These are phyloP conservation scores for Lactarius psammicola DNA, from an alignment of 768 basidiomycete species.

Conservation along the genomic window DNA sequence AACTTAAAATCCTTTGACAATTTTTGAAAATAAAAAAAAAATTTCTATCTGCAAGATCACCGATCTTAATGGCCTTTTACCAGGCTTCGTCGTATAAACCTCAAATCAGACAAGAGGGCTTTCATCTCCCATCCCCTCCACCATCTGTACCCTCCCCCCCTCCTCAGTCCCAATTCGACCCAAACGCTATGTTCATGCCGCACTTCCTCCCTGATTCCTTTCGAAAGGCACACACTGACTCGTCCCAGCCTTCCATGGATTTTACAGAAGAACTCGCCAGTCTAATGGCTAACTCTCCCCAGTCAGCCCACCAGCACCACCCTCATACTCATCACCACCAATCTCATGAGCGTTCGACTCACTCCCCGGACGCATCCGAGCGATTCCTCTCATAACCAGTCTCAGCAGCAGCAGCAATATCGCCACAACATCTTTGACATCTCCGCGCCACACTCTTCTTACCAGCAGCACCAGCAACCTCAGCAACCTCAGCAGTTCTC, in stretches of 20 bases:
- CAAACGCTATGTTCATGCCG: constrained; percentile 45
- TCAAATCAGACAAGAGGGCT: constrained; percentile 70
- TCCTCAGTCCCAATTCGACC: constrained; percentile 34
- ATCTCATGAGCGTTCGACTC: constrained; percentile 47
- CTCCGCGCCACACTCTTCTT: constrained; percentile 45
- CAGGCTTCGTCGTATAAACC: constrained; percentile 48
- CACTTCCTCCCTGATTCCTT: constrained; percentile 55
- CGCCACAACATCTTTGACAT: constrained; percentile 63
- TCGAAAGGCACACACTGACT: constrained; percentile 48
- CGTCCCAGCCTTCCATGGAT: constrained; percentile 40
- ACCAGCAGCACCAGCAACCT: constrained; percentile 37
- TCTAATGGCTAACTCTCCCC: constrained; percentile 46
- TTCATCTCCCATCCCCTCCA: constrained; percentile 56
- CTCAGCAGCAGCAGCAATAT: constrained; percentile 30
- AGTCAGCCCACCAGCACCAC: constrained; percentile 21
- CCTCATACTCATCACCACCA: constrained; percentile 33
- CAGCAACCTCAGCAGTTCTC: constrained; percentile 34
- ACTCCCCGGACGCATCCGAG: constrained; percentile 33
- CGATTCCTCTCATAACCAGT: constrained; percentile 34
- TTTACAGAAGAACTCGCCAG: constrained; percentile 67
- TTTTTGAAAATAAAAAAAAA: not conserved
- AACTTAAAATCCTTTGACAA: not conserved
- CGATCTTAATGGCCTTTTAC: constrained; percentile 39
- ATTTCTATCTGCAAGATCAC: constrained; percentile 2
- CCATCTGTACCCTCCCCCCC: constrained; percentile 36